phyloP scores from a whole-genome alignment of 2,329 filamentous ascomycete genomes.

The Westerdykella ornata region DNA sequence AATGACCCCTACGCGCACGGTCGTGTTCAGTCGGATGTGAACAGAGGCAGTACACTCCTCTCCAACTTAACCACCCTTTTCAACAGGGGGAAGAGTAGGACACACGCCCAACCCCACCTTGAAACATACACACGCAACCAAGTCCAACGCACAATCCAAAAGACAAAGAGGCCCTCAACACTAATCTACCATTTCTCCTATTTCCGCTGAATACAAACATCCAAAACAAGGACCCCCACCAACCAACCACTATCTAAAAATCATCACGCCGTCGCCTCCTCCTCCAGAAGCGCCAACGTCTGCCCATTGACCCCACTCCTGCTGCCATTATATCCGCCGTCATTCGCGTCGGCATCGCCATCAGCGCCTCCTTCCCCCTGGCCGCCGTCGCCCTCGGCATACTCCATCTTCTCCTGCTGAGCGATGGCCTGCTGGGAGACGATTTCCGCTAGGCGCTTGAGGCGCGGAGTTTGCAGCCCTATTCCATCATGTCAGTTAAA shows the following conservation, averaged over 20 bases:
- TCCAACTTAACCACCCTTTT: too few relatives aligned
- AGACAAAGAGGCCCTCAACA: too few relatives aligned
- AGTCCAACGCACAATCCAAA: too few relatives aligned
- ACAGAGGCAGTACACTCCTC: too few relatives aligned
- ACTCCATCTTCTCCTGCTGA: conserved; percentile 81
- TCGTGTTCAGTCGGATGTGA: too few relatives aligned
- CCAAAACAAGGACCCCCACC: background rate
- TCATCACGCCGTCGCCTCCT: conserved; percentile 13
- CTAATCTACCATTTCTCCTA: background rate
- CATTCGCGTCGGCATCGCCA: conserved; percentile 9
- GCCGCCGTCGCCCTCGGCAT: conserved; percentile 10
- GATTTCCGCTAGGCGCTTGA: conserved; percentile 97
- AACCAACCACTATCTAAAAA: background rate
- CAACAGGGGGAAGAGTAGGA: too few relatives aligned
- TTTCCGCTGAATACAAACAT: background rate
- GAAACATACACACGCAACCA: too few relatives aligned
- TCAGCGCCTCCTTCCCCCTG: conserved; percentile 20
- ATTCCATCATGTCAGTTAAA: conserved; percentile 26
- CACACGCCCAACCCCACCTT: too few relatives aligned
- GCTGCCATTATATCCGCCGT: conserved; percentile 10
- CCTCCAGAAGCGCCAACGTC: conserved; percentile 17
- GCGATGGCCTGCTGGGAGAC: conserved; percentile 94
- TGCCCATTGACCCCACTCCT: conserved; percentile 15
- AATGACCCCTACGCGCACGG: too few relatives aligned
- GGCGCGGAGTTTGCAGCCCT: conserved; percentile 92